Evolutionary conservation across 2,329 filamentous ascomycete species (phyloP).

Genomic region (Cryphonectria radicalis): DNA sequence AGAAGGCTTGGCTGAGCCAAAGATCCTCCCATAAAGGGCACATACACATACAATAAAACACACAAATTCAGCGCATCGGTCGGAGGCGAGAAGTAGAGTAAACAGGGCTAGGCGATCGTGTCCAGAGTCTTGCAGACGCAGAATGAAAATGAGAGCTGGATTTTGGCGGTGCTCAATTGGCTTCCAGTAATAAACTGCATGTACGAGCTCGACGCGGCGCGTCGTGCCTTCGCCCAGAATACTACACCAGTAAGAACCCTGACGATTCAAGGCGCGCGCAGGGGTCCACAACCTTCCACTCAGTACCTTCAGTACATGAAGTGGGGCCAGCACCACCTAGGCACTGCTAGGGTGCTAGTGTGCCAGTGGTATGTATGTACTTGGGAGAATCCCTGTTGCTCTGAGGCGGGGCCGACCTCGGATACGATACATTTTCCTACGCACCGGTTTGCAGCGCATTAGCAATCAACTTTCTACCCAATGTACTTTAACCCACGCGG

Average conservation of each 20-base stretch:
- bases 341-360: neutral
- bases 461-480: slow-evolving; percentile 26
- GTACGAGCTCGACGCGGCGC: slow-evolving; percentile 25
- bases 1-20: slow-evolving; percentile 9
- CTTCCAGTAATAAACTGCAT: neutral
- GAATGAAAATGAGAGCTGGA: neutral
- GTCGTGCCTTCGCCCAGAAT: slow-evolving; percentile 27
- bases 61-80: slow-evolving; percentile 13
- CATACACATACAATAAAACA: neutral
- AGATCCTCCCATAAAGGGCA: neutral
- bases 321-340: neutral
- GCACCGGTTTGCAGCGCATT: slow-evolving; percentile 17
- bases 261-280: neutral
- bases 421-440: slow-evolving; percentile 8
- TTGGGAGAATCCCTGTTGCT: neutral
- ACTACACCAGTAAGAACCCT: neutral
- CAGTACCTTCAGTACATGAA: neutral
- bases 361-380: neutral
- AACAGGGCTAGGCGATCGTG: neutral
- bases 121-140: neutral
- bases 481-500: neutral
- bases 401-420: slow-evolving; percentile 22
- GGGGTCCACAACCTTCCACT: slow-evolving; percentile 17
- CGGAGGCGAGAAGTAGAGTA: neutral
- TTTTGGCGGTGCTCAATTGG: neutral